These are phyloP conservation scores for Xylaria sp. DNA, from an alignment of 2,329 filamentous ascomycete genomes.

Conservation along the genomic window DNA sequence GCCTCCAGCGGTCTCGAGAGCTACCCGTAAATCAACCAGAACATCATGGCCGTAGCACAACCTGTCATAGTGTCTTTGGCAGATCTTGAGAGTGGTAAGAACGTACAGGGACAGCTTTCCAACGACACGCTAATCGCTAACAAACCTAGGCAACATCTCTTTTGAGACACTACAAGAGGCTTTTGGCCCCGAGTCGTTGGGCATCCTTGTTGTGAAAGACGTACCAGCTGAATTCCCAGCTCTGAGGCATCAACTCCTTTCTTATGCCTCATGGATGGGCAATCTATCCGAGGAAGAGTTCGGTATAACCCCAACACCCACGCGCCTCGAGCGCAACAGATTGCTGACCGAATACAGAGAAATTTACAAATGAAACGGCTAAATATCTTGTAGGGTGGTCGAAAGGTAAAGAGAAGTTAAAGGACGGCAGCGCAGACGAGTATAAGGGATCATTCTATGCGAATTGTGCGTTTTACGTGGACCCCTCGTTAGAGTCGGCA, in stretches of 20 bases:
- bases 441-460: slow-evolving; percentile 85
- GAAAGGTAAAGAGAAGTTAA: slow-evolving; percentile 79
- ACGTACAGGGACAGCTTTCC: background rate
- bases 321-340: background rate
- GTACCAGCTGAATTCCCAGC: slow-evolving; percentile 73
- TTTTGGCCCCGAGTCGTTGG: slow-evolving; percentile 88
- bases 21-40: background rate
- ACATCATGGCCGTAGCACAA: slow-evolving; percentile 52
- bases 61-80: slow-evolving; percentile 66
- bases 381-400: slow-evolving; percentile 79
- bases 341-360: slow-evolving; percentile 42
- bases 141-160: slow-evolving; percentile 63
- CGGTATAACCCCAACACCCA: slow-evolving; percentile 53
- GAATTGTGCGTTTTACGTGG: slow-evolving; percentile 79
- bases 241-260: slow-evolving; percentile 77
- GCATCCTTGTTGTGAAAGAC: slow-evolving; percentile 91
- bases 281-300: slow-evolving; percentile 76
- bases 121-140: slow-evolving; percentile 6
- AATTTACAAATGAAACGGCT: slow-evolving; percentile 63
- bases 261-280: slow-evolving; percentile 87
- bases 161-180: slow-evolving; percentile 75
- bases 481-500: slow-evolving; percentile 65
- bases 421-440: slow-evolving; percentile 77
- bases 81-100: slow-evolving; percentile 63
- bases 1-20: background rate